Evolutionary conservation across 225 moss, liverwort and hornwort genomes (phyloP).

Genomic region (Ulota crispa): DNA sequence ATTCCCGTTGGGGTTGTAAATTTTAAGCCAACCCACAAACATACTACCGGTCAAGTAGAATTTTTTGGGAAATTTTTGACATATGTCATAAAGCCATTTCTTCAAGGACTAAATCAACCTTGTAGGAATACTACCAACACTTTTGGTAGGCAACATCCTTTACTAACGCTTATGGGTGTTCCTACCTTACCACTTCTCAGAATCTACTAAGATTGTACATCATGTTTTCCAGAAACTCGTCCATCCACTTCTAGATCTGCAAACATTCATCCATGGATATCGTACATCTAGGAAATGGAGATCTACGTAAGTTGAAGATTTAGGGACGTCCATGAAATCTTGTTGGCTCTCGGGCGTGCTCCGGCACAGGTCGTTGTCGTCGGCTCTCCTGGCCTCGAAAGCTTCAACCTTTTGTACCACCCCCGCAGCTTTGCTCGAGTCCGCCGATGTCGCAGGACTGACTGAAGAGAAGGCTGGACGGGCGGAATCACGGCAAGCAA

Average conservation of each 20-base stretch:
- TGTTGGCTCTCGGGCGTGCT: slow-evolving; percentile 1
- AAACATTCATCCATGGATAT: no score
- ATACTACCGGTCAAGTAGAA: no score
- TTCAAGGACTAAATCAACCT: not conserved
- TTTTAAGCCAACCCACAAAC: no score
- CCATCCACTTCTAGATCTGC: no score
- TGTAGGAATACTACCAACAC: not conserved
- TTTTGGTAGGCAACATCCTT: no score
- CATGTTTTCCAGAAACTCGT: not conserved
- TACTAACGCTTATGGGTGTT: no score
- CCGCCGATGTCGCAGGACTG: not conserved
- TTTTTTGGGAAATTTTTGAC: no score
- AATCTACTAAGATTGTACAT: not conserved
- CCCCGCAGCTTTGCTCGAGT: not conserved
- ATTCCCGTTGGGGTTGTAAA: no score
- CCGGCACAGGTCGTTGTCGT: slow-evolving; percentile 22
- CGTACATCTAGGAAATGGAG: no score
- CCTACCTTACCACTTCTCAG: rapidly evolving
- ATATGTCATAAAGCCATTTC: no score
- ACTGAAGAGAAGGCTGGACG: not conserved
- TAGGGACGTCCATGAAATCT: not conserved
- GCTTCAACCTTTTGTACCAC: not conserved
- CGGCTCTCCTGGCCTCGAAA: slow-evolving; percentile 6
- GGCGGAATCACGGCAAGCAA: not conserved
- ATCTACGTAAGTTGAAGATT: rapidly evolving